Conservation (phyloP, 306 rosid genomes). For the Urtica urens region DNA sequence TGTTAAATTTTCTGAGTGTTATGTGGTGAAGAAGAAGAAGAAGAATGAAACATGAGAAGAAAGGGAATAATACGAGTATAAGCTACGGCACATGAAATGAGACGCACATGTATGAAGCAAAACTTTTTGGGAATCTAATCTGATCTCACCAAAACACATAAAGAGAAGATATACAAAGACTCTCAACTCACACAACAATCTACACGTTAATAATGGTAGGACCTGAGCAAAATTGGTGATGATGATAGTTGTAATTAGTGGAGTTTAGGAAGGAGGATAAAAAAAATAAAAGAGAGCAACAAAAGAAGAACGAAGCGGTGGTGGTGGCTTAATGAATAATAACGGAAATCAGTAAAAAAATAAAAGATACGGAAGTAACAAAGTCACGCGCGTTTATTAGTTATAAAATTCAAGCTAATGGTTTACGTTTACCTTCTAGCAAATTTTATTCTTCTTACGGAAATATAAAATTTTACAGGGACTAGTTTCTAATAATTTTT, state of each 20-base stretch:
- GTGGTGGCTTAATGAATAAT: too few species aligned
- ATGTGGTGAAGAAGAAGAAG: conserved; percentile 15
- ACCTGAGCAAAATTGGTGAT: conserved; percentile 28
- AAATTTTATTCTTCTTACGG: too few species aligned
- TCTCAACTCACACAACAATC: too few species aligned
- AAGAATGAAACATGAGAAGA: conserved; percentile 21
- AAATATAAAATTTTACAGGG: too few species aligned
- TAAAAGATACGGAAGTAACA: too few species aligned
- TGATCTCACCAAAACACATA: conserved; percentile 8
- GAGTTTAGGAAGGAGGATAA: neutral
- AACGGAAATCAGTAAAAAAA: too few species aligned
- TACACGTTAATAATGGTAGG: conserved; percentile 15
- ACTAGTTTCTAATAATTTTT: too few species aligned
- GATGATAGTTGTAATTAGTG: conserved; percentile 13
- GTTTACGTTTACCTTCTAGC: too few species aligned
- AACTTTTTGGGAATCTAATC: conserved; percentile 26
- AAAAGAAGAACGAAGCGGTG: neutral
- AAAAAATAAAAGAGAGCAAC: neutral
- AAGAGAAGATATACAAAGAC: neutral
- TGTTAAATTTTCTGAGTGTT: too few species aligned
- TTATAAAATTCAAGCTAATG: too few species aligned
- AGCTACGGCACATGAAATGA: conserved; percentile 17
- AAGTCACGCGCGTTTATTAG: too few species aligned
- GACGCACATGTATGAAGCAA: conserved; percentile 24
- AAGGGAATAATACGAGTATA: conserved; percentile 5